Evolutionary conservation across 495 filamentous ascomycete genomes (phyloP).

Genomic region (Collariella sp.): DNA sequence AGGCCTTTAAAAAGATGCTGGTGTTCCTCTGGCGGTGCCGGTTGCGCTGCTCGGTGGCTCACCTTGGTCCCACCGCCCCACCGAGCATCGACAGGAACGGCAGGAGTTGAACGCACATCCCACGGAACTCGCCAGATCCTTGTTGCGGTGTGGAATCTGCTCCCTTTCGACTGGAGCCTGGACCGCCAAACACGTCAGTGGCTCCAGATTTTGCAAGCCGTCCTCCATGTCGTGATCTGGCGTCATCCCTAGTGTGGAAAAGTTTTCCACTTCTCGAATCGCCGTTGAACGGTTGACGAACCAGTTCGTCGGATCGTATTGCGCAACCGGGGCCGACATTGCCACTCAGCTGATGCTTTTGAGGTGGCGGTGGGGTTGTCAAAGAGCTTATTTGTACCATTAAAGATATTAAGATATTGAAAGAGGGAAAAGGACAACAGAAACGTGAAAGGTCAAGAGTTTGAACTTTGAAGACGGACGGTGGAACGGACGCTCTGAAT

Average conservation of each 20-base stretch:
- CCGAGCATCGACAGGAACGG: neutral
- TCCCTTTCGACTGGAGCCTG: neutral
- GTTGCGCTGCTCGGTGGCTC: no score
- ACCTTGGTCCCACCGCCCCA: neutral
- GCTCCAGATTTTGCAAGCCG: neutral
- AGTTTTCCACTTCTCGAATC: conserved; percentile 11
- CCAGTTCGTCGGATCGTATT: neutral
- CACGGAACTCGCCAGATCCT: neutral
- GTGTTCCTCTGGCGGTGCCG: no score
- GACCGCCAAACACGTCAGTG: neutral
- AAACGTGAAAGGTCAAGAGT: no score
- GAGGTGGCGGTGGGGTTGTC: no score
- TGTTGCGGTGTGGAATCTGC: neutral
- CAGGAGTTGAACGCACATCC: neutral
- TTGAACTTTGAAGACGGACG: no score
- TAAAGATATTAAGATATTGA: no score
- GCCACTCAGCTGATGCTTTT: no score
- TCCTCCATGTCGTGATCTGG: conserved; percentile 13
- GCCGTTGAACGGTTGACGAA: neutral
- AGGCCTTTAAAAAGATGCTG: no score
- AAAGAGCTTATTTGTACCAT: no score
- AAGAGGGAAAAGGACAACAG: neutral
- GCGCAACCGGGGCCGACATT: neutral
- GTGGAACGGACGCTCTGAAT: no score
- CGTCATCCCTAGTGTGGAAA: conserved; percentile 5